Conservation (phyloP, 805 yeast genomes). For the Barnettozyma siamensis region DNA sequence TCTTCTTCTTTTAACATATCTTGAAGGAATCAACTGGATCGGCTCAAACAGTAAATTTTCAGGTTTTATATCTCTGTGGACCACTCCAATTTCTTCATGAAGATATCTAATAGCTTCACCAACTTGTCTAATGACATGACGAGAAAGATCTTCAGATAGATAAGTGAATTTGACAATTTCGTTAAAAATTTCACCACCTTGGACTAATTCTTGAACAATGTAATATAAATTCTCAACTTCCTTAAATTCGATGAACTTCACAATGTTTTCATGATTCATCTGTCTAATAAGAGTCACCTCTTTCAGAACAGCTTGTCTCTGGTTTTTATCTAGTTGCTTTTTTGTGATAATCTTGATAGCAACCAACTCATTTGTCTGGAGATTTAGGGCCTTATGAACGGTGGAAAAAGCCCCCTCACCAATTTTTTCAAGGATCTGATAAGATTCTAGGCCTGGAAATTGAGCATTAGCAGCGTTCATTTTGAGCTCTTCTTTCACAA, state of each 20-base stretch:
- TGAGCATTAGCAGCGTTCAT: constrained; percentile 15
- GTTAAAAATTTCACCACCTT: constrained; percentile 73
- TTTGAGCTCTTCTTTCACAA: constrained; percentile 22
- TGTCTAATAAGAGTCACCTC: constrained; percentile 40
- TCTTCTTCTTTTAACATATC: constrained; percentile 27
- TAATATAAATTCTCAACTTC: constrained; percentile 54
- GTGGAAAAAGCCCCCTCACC: constrained; percentile 91
- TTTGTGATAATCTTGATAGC: constrained; percentile 78
- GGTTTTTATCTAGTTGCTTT: constrained; percentile 24
- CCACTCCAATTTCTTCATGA: constrained; percentile 89
- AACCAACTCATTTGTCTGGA: constrained; percentile 36
- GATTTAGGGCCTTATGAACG: constrained; percentile 68
- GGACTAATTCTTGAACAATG: constrained; percentile 62
- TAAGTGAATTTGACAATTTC: constrained; percentile 64
- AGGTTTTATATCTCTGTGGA: constrained; percentile 94
- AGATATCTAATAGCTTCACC: constrained; percentile 88
- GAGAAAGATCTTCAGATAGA: constrained; percentile 49
- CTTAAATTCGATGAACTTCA: constrained; percentile 51
- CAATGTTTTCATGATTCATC: constrained; percentile 53
- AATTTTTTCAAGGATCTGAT: constrained; percentile 34
- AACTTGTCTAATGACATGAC: constrained; percentile 57
- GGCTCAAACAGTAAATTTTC: constrained; percentile 79
- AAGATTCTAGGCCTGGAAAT: constrained; percentile 26
- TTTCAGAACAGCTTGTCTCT: constrained; percentile 39
- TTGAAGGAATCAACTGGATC: constrained; percentile 17